A percentile compares a stretch with the other conserved stretches of the same genome.
phyloP scores from a whole-genome alignment of 495 filamentous ascomycete genomes.

The Trichocladium antarcticum region DNA sequence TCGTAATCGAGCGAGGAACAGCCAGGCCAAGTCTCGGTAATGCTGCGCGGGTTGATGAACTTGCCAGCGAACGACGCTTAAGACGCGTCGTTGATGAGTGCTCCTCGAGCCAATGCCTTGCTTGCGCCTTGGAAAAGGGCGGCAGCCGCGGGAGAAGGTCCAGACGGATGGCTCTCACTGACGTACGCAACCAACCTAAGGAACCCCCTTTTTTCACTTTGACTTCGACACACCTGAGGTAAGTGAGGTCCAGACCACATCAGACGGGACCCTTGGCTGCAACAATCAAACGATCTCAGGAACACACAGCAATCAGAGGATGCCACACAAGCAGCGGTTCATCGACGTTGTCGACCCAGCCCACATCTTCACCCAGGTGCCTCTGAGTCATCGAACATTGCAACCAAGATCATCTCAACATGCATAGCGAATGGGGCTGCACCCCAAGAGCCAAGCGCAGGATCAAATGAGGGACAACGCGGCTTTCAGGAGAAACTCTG shows the following conservation, averaged over 20 bases:
- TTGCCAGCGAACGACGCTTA: neutral
- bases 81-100: neutral
- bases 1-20: neutral
- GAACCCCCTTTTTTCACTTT: neutral
- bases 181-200: too few relatives aligned
- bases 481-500: neutral
- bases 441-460: constrained; percentile 6
- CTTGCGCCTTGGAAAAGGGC: neutral
- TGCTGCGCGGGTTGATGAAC: neutral
- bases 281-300: neutral
- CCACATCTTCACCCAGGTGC: neutral
- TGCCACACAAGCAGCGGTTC: constrained; percentile 14
- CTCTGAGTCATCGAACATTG: constrained; percentile 3
- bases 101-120: neutral
- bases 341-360: constrained; percentile 1
- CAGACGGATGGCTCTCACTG: neutral
- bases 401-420: constrained; percentile 1
- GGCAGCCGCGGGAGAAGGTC: constrained; percentile 1
- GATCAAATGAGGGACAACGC: neutral
- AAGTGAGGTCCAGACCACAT: neutral
- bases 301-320: constrained; percentile 14
- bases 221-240: neutral
- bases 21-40: neutral
- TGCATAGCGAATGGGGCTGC: constrained; percentile 10
- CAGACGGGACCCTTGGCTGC: constrained; percentile 2